Evolutionary conservation across 169 alveolate genomes (phyloP), one percentile per base, ranked within the genome.

Genomic region (Plasmodium inui): DNA sequence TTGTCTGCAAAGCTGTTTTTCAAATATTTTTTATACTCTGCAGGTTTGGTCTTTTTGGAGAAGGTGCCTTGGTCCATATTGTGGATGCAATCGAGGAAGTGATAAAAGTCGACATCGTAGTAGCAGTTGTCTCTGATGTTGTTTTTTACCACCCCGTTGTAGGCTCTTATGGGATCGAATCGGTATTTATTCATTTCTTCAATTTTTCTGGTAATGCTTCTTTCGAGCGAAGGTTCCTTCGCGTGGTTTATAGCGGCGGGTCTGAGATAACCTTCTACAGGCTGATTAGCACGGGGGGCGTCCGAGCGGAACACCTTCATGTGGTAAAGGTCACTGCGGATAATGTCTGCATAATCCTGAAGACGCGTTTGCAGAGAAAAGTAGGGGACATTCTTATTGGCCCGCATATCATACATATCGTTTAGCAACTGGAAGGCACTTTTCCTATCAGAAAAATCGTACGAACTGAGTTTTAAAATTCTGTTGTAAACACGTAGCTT

Each of bases 71-170:
- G 26, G 61, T 79, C 39, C 34, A 8, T 41, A 88, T 67, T 88
- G 7, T 50, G 71, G 9, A 30, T 57, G n/a, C 82, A 12, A 22
- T 67, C 90, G 17, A 88, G 61, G 19, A 88, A 57, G 37, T 88
- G 79, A 67, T 88, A 88, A 79, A 79, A 88, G 26, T 88, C 94
- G 28, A 78, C 55, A 78, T 88, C 73, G 53, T 61, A 88, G 72
- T 79, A 55, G n/a, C 67, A 32, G 14, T 88, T 88, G 32, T 79
- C 88, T 53, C 34, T 88, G 50, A 88, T 70, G 82, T 79, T 88
- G 82, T 88, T 88, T 57, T 50, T 76, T 79, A 88, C 71, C n/a
- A 88, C 72, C 80, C 82, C 94, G 70, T 88, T 88, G 57, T 88
- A 88, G 72, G 67, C 70, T 26, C 32, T 55, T 78, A 88, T 79